phyloP scores from a whole-genome alignment of 2,329 filamentous ascomycete species.

The Aureobasidium uvarum region DNA sequence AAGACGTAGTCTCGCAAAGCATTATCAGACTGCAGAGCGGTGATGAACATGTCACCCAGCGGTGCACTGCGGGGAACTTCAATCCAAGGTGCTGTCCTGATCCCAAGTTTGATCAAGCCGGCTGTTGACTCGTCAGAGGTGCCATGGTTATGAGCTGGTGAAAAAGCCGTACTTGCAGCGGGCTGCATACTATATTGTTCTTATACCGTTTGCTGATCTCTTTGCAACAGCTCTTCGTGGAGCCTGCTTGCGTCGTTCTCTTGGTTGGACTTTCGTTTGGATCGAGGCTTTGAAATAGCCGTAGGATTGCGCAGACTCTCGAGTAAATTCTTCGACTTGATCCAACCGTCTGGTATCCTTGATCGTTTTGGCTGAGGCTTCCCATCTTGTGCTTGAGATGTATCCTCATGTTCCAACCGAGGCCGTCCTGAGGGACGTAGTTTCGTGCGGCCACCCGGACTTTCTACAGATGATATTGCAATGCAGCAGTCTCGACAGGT shows the following conservation, averaged over 20 bases:
- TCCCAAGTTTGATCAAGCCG: not conserved
- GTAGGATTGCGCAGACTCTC: not conserved
- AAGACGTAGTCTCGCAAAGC: not conserved
- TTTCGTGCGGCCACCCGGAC: not conserved
- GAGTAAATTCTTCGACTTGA: not conserved
- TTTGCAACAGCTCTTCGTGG: too few relatives aligned
- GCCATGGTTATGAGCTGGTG: too few relatives aligned
- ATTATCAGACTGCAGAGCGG: not conserved
- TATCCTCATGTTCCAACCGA: not conserved
- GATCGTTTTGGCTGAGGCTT: not conserved
- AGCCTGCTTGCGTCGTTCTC: not conserved
- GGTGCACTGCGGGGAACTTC: not conserved
- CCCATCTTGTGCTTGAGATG: too few relatives aligned
- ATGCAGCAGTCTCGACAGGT: not conserved
- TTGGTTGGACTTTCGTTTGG: not conserved
- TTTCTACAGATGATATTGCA: not conserved
- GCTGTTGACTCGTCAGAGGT: not conserved
- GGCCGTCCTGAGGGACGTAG: not conserved
- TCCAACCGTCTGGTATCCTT: not conserved
- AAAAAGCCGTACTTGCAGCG: too few relatives aligned
- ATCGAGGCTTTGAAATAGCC: not conserved
- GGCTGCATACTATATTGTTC: not conserved
- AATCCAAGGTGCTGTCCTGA: not conserved
- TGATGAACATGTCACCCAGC: not conserved
- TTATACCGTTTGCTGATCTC: too few relatives aligned